Conservation (phyloP, 1,284 basidiomycete species). For the Naganishia liquefaciens region DNA sequence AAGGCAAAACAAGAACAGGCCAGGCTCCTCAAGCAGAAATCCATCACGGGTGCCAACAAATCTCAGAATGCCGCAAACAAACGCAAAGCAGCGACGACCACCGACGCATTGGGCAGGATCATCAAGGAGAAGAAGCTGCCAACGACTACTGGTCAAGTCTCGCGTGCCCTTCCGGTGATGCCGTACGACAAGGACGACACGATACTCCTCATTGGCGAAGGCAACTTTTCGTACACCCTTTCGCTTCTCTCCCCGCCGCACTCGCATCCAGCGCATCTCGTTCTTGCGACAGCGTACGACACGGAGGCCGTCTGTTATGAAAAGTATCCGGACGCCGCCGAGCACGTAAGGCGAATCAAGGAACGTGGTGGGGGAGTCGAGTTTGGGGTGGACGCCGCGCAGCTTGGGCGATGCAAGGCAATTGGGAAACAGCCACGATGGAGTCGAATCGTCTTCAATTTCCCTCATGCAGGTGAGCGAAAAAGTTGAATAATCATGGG, state of each 20-base stretch:
- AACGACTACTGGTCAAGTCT: constrained; percentile 63
- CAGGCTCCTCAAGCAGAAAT: constrained; percentile 15
- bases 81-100: neutral
- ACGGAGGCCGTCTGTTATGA: constrained; percentile 70
- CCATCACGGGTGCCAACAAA: constrained; percentile 27
- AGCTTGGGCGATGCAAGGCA: constrained; percentile 63
- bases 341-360: constrained; percentile 63
- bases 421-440: constrained; percentile 59
- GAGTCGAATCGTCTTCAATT: constrained; percentile 89
- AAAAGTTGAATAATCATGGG: neutral
- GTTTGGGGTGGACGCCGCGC: constrained; percentile 83
- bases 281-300: constrained; percentile 88
- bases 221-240: constrained; percentile 89
- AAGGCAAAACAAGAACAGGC: constrained; percentile 27
- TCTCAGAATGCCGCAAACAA: constrained; percentile 15
- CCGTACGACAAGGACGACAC: constrained; percentile 74
- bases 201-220: constrained; percentile 87
- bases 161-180: constrained; percentile 47
- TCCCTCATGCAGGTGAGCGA: constrained; percentile 82
- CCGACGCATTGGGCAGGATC: neutral
- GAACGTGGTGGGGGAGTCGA: constrained; percentile 69
- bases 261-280: constrained; percentile 65
- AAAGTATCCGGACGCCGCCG: constrained; percentile 80
- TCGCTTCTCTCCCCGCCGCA: constrained; percentile 65
- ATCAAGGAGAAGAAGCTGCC: constrained; percentile 55